These are phyloP conservation scores for Solanum aculeatissimum DNA, from an alignment of 305 asterid species.

Conservation along the genomic window DNA sequence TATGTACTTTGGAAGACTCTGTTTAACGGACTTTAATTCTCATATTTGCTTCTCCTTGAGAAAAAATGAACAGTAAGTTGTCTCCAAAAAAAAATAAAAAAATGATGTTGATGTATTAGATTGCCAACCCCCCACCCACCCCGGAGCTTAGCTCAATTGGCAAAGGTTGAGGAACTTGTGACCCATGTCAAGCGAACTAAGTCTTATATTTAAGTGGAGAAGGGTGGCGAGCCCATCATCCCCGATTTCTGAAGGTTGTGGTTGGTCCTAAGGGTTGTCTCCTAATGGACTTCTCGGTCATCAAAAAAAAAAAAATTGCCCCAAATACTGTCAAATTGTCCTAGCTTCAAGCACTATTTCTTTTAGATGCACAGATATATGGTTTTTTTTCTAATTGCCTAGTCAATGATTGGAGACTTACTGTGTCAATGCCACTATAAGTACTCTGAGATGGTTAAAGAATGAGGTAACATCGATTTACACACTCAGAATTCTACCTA, in stretches of 20 bases:
- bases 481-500: neutral
- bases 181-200: neutral
- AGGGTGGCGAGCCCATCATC: neutral
- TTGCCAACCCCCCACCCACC: too few species aligned
- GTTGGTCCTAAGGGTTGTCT: neutral
- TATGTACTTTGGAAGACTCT: constrained; percentile 8
- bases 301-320: neutral
- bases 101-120: neutral
- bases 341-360: neutral
- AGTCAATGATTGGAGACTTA: neutral
- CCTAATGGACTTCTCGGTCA: neutral
- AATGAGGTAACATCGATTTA: neutral
- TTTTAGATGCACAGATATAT: neutral
- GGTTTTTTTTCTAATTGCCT: neutral
- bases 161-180: neutral
- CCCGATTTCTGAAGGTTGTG: neutral
- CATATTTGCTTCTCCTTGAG: neutral
- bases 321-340: neutral
- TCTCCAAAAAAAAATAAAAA: neutral
- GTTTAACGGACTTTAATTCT: neutral
- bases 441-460: neutral
- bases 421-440: neutral
- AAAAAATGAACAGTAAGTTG: neutral
- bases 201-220: neutral
- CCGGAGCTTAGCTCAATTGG: neutral